Conservation (phyloP, 176 grass and related monocot genomes). For the Guadua angustifolia region DNA sequence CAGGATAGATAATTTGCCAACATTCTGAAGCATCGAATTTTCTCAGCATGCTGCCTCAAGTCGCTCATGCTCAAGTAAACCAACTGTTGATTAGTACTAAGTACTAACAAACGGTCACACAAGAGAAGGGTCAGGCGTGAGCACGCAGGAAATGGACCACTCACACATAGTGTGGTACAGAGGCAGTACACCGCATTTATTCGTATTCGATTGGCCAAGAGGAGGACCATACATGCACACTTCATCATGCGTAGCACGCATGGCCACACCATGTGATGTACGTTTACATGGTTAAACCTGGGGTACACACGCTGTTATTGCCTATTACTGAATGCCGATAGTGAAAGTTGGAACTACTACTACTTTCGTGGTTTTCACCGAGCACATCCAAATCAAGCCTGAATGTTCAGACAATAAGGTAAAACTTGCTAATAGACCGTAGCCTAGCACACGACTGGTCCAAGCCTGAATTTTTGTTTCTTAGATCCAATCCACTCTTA, state of each 20-base stretch:
- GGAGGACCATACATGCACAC: background rate
- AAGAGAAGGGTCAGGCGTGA: slow-evolving; percentile 19
- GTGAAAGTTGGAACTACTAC: background rate
- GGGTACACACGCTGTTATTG: slow-evolving; percentile 17
- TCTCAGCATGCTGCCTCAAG: too few species aligned
- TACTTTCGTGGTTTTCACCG: background rate
- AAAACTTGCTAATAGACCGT: background rate
- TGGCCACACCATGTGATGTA: slow-evolving; percentile 18
- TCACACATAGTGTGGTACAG: background rate
- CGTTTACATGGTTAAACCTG: background rate
- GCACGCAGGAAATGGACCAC: slow-evolving; percentile 32
- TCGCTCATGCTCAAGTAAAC: background rate
- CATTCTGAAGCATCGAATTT: background rate
- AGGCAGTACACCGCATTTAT: background rate
- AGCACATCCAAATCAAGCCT: background rate
- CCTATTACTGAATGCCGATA: background rate
- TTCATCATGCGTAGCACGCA: background rate
- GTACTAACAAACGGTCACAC: slow-evolving; percentile 35
- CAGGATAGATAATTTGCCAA: background rate
- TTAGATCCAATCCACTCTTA: too few species aligned
- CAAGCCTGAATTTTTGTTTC: too few species aligned
- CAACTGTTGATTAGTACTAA: background rate
- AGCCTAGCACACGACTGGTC: too few species aligned
- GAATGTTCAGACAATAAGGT: background rate
- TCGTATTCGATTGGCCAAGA: background rate